Evolutionary conservation across 352 stramenopile genomes (phyloP), one percentile per base, ranked within the genome.

Genomic region (Phytophthora ohioensis): DNA sequence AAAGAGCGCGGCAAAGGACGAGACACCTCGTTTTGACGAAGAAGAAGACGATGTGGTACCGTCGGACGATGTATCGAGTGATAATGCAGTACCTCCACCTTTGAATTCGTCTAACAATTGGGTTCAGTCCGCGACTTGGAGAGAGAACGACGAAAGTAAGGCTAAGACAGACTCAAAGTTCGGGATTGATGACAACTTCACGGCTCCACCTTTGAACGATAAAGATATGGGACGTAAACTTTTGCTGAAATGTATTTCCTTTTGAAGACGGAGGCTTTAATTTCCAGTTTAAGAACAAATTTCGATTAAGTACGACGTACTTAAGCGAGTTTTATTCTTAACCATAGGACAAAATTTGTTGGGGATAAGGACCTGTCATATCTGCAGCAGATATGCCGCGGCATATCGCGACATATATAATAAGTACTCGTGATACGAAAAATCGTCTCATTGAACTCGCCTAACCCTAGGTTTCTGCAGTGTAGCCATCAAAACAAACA

Each of bases 221-320:
- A 93, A 93, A 66, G 88, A 95, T 67, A 93, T 84, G 80, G 87
- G 78, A 1, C 79, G 88, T 13, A 94, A 93, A 64, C 75, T 3
- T 95, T 95, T 80, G 88, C 79, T 1, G 88, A 95, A 57, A 93
- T 91, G 81, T 94, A 95, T 35, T 95, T 94, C 31, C 88, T 87
- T 91, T 95, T 55, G 85, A 95, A 75, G 86, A 94, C 27, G 85
- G 88, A 30, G 88, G 88, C 0, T 93, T 82, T n/a, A n/a, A n/a
- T n/a, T n/a, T n/a, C n/a, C n/a, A n/a, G n/a, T n/a, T n/a, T n/a
- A n/a, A n/a, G n/a, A n/a, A n/a, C n/a, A n/a, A n/a, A n/a, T n/a
- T n/a, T n/a, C n/a, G n/a, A n/a, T n/a, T n/a, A n/a, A n/a, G n/a
- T n/a, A n/a, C n/a, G n/a, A n/a, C n/a, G n/a, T n/a, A n/a, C n/a